These are phyloP conservation scores for Ziziphus jujuba DNA, from an alignment of 306 rosid species.

Conservation along the genomic window DNA sequence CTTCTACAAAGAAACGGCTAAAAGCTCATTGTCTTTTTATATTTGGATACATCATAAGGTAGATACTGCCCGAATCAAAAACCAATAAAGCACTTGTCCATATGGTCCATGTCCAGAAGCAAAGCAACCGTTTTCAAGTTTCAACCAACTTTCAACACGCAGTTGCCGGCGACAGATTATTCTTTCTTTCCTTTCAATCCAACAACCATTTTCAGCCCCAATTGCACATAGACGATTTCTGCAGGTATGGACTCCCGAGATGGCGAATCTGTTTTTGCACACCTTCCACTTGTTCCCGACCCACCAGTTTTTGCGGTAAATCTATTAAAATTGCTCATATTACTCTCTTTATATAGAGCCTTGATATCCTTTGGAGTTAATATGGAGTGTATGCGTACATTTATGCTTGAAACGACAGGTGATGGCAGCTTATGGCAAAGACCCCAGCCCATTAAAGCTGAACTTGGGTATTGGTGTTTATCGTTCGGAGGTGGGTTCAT, in stretches of 20 bases:
- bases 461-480: conserved; percentile 95
- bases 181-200: too few species aligned
- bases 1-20: too few species aligned
- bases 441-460: conserved; percentile 79
- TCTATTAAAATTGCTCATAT: neutral
- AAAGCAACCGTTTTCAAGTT: too few species aligned
- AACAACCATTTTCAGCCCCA: too few species aligned
- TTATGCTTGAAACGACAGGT: conserved; percentile 41
- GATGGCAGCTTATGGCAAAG: conserved; percentile 73
- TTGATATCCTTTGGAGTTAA: neutral
- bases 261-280: conserved; percentile 55
- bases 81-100: too few species aligned
- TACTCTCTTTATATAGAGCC: neutral
- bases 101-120: too few species aligned
- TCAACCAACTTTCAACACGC: too few species aligned
- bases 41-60: too few species aligned
- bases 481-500: conserved; percentile 71
- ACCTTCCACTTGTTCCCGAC: conserved; percentile 70
- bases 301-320: conserved; percentile 84
- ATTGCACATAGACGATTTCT: neutral
- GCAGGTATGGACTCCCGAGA: conserved; percentile 9
- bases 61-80: too few species aligned
- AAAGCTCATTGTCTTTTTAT: too few species aligned
- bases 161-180: too few species aligned
- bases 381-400: too few species aligned